phyloP scores from a whole-genome alignment of 345 rosid genomes.

The Geranium rotundifolium region DNA sequence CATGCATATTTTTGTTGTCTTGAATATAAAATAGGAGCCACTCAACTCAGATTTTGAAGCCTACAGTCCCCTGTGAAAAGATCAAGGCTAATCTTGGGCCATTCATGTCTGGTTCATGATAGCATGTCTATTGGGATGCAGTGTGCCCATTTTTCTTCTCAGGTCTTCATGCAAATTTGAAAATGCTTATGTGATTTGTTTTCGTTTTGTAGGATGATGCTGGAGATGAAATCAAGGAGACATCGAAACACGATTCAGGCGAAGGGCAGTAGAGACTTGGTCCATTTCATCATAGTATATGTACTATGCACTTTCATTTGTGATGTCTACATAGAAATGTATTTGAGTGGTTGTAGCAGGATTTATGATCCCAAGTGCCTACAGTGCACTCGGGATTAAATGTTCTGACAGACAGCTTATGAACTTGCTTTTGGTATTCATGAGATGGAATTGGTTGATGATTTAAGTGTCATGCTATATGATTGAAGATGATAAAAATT shows the following conservation, averaged over 20 bases:
- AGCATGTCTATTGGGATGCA: too few relatives aligned
- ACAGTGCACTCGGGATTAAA: not conserved
- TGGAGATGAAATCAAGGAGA: conserved; percentile 85
- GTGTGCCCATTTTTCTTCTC: too few relatives aligned
- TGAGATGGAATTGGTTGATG: not conserved
- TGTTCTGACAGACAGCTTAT: not conserved
- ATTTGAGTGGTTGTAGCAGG: not conserved
- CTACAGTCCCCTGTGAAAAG: too few relatives aligned
- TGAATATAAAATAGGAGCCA: not conserved
- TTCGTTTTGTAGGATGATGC: conserved; percentile 49
- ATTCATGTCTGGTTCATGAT: too few relatives aligned
- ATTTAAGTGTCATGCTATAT: not conserved
- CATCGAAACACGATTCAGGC: conserved; percentile 51
- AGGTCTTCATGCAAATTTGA: not conserved
- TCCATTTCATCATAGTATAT: not conserved
- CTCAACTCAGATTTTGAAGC: too few relatives aligned
- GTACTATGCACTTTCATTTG: not conserved
- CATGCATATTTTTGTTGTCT: not conserved
- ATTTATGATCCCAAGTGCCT: not conserved
- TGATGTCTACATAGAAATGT: not conserved
- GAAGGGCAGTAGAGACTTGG: conserved; percentile 48
- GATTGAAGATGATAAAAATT: too few relatives aligned
- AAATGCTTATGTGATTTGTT: not conserved
- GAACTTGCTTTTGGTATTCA: not conserved
- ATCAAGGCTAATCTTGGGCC: too few relatives aligned